Base-by-base conservation (phyloP, 108 stramenopile species). In the Cyclotella cryptica region DNA sequence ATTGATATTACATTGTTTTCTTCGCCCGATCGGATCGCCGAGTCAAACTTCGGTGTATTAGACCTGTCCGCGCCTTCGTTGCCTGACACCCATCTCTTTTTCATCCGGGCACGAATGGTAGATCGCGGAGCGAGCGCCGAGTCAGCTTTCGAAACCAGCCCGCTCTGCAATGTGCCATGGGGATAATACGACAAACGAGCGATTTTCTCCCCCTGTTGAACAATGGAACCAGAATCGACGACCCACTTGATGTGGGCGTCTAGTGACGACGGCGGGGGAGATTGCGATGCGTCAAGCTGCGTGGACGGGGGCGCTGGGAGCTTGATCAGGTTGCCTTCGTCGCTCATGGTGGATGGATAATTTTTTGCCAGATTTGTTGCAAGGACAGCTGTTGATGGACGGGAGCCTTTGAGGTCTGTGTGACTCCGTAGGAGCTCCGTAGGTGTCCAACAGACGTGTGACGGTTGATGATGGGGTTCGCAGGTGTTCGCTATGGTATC, bases 161-260 rank as follows among this genome's bases (percentile, higher is more conserved):
- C 12, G 51, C 13, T 58, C 21, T 19, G 19, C 35, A 14, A 41
- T 42, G 30, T 40, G 4, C 54, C 54, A 17, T 61, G 59, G 19
- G 43, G 52, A 28, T 29, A 26, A 30, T 78, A 78, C 14, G 41
- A 49, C 51, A 78, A 29, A 6, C 58, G 59, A 27, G 69, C 77
- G 35, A 78, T 78, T 46, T 35, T 67, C 64, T 78, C 77, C 0
- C 77, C 77, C 22, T 53, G 40, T 13, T 64, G 69, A 26, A 78
- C 69, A 18, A 78, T 69, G 59, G 61, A 70, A 8, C 69, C 69
- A 10, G 69, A 62, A 51, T 78, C 67, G 26, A 78, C 69, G 39
- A 35, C 0, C 69, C 69, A 78, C 26, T 66, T 59, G 21, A 78
- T 53, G 22, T 69, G 69, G 1, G 67, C 77, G 24, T 78, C 75